Percentiles rank a stretch among this genome's conserved stretches.
phyloP scores from a whole-genome alignment of 2,329 filamentous ascomycete species.

The Paecilomyces sp. region DNA sequence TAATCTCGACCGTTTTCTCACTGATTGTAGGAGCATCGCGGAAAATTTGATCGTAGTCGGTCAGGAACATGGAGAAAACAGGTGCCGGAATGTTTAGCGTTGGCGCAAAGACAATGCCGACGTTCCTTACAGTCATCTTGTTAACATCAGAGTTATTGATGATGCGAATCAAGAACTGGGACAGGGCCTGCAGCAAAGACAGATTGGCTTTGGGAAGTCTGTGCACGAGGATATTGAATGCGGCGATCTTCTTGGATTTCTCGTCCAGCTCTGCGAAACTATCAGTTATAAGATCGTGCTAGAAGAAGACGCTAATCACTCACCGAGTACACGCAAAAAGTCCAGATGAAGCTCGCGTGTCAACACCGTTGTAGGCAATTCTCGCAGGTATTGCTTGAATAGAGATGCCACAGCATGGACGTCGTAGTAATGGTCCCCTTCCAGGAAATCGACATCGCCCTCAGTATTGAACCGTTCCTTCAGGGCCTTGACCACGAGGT shows the following conservation, averaged over 20 bases:
- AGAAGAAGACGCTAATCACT: conserved; percentile 14
- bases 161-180: conserved; percentile 83
- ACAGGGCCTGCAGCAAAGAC: conserved; percentile 73
- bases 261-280: conserved; percentile 58
- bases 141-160: conserved; percentile 85
- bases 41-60: conserved; percentile 84
- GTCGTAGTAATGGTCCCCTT: conserved; percentile 76
- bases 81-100: conserved; percentile 94
- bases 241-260: conserved; percentile 66
- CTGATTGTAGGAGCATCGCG: conserved; percentile 53
- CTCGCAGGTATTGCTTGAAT: conserved; percentile 87
- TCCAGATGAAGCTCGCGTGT: conserved; percentile 85
- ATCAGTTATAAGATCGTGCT: conserved; percentile 1
- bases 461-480: conserved; percentile 91
- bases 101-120: conserved; percentile 96
- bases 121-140: conserved; percentile 97
- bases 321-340: conserved; percentile 71
- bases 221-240: conserved; percentile 71
- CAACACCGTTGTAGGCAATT: conserved; percentile 83
- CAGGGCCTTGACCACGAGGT: conserved; percentile 83
- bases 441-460: conserved; percentile 80
- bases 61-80: conserved; percentile 87
- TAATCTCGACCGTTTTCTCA: conserved; percentile 34
- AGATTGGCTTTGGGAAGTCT: conserved; percentile 73
- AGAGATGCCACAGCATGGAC: conserved; percentile 93